Conservation (phyloP, 2,329 filamentous ascomycete species). For the Aaosphaeria arxii region DNA sequence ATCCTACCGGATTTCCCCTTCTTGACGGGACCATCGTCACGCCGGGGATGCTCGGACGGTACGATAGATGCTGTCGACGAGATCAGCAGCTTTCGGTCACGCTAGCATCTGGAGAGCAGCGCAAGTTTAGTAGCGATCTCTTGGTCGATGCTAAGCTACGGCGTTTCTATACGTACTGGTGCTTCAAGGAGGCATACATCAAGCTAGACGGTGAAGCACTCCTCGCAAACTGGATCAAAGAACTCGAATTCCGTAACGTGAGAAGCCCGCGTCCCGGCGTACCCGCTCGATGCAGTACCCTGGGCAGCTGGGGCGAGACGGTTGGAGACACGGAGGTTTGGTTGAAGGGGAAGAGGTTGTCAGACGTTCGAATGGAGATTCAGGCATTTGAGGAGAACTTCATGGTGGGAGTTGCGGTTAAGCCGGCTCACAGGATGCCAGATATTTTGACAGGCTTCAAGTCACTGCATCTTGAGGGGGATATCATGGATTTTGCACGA, state of each 20-base stretch:
- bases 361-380: slow-evolving; percentile 56
- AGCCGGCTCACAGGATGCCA: slow-evolving; percentile 33
- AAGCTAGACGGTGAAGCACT: slow-evolving; percentile 80
- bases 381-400: slow-evolving; percentile 58
- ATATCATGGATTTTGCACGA: slow-evolving; percentile 32
- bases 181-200: slow-evolving; percentile 75
- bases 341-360: slow-evolving; percentile 45
- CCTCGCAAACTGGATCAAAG: slow-evolving; percentile 67
- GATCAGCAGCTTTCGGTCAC: slow-evolving; percentile 39
- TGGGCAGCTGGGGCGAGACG: slow-evolving; percentile 46
- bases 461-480: slow-evolving; percentile 46
- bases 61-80: slow-evolving; percentile 41
- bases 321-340: slow-evolving; percentile 50
- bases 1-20: slow-evolving; percentile 39
- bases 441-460: slow-evolving; percentile 40
- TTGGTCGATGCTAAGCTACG: slow-evolving; percentile 62
- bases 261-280: slow-evolving; percentile 51
- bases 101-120: slow-evolving; percentile 32
- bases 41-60: slow-evolving; percentile 40
- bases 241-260: slow-evolving; percentile 67
- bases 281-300: slow-evolving; percentile 41
- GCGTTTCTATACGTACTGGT: slow-evolving; percentile 75
- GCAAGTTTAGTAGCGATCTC: slow-evolving; percentile 41
- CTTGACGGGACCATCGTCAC: slow-evolving; percentile 44
- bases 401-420: slow-evolving; percentile 56